Evolutionary conservation across 345 rosid species (phyloP), one percentile per base, ranked within the genome.

Genomic region (Pugionium dolabratum): DNA sequence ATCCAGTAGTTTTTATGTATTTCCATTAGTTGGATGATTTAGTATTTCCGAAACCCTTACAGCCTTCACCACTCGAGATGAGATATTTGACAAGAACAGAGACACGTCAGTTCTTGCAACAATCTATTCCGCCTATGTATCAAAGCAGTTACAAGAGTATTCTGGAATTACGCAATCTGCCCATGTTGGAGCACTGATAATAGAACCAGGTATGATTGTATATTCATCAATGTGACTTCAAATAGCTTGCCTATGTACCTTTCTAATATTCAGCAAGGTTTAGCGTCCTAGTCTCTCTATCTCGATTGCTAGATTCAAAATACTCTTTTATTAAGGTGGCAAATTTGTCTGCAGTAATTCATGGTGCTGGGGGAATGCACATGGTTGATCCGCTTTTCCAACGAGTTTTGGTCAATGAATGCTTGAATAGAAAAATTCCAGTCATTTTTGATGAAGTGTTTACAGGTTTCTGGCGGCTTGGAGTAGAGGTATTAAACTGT

Each of bases 171-270:
- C 53, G 9, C 79, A 74, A 53, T 54, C 72, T 33, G 46, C 46
- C 52, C 78, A 67, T 47, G 78, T 90, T 39, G 99, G 95, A 72
- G 96, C 99, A 50, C 80, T 90, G 71, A 84, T 94, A 66, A 81
- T 94, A 52, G 99, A 94, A 80, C 97, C 99, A 84, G 93, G 99
- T 76, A 81, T 80, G 90, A n/a, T n/a, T n/a, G n/a, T n/a, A n/a
- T n/a, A n/a, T n/a, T n/a, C n/a, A n/a, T n/a, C n/a, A n/a, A n/a
- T n/a, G n/a, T n/a, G n/a, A n/a, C n/a, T n/a, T n/a, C n/a, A n/a
- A n/a, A n/a, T n/a, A n/a, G n/a, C n/a, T n/a, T n/a, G n/a, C n/a
- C n/a, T n/a, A n/a, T n/a, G n/a, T n/a, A n/a, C n/a, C n/a, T n/a
- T 61, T n/a, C 46, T 35, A 33, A 44, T 8, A 54, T 30, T n/a